phyloP scores from a whole-genome alignment of 768 basidiomycete species.

The Amanita exitialis region DNA sequence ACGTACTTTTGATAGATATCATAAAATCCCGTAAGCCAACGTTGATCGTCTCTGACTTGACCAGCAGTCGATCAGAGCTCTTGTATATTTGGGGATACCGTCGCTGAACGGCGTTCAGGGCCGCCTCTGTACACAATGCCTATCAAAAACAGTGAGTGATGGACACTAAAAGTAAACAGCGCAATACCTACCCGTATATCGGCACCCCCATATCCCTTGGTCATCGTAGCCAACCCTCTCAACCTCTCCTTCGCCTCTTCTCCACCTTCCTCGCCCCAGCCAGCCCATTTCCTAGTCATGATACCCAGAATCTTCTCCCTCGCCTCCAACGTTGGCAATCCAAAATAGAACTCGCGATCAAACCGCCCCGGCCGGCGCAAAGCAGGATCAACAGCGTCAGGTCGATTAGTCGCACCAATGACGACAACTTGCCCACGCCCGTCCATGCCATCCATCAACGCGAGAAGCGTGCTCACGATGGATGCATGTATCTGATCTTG shows the following conservation, averaged over 20 bases:
- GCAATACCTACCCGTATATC: conserved; percentile 72
- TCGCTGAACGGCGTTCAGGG: conserved; percentile 91
- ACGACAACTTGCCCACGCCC: conserved; percentile 95
- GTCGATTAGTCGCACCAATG: conserved; percentile 95
- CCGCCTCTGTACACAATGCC: conserved; percentile 96
- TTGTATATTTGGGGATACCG: conserved; percentile 97
- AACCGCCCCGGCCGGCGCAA: conserved; percentile 90
- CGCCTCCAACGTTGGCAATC: conserved; percentile 75
- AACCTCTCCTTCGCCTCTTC: conserved; percentile 49
- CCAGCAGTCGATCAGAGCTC: conserved; percentile 71
- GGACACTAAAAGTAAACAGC: not conserved
- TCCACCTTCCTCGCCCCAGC: conserved; percentile 47
- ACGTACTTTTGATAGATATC: conserved; percentile 91
- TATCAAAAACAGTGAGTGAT: conserved; percentile 14
- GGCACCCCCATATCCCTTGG: conserved; percentile 97
- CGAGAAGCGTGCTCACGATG: conserved; percentile 90
- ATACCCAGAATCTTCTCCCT: conserved; percentile 83
- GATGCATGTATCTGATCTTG: conserved; percentile 99
- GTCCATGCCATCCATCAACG: conserved; percentile 99
- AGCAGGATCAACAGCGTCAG: conserved; percentile 97
- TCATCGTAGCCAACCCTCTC: conserved; percentile 69
- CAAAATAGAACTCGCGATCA: conserved; percentile 97
- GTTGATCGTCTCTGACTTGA: conserved; percentile 79
- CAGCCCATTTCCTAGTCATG: conserved; percentile 85
- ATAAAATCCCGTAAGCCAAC: conserved; percentile 90